These are phyloP conservation scores for Elsinoe fawcettii DNA, from an alignment of 2,329 filamentous ascomycete genomes.

Conservation along the genomic window DNA sequence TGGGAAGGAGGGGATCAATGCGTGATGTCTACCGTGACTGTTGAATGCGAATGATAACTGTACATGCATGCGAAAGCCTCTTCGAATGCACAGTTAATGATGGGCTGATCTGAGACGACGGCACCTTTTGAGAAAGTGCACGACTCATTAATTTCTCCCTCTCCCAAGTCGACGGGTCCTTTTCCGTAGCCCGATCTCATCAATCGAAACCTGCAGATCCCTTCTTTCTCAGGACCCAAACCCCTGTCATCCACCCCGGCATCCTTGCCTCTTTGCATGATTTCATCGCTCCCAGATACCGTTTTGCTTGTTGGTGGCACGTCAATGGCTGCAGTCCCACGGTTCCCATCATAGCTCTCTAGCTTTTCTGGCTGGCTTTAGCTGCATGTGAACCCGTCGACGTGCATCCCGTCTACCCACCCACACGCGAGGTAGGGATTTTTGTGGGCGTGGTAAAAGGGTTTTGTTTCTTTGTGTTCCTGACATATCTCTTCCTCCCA, in stretches of 20 bases:
- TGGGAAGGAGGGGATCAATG: background rate
- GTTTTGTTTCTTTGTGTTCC: slow-evolving; percentile 1
- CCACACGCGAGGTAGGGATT: background rate
- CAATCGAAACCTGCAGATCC: background rate
- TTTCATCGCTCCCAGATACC: slow-evolving; percentile 2
- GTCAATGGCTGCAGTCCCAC: background rate
- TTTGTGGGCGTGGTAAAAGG: background rate
- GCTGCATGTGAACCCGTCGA: background rate
- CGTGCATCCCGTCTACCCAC: background rate
- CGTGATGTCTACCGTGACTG: background rate
- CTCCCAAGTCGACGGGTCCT: background rate
- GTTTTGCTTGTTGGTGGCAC: background rate
- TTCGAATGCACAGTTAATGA: background rate
- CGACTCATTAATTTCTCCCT: background rate
- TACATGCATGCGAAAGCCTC: background rate
- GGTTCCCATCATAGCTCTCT: background rate
- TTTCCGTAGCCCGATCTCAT: background rate
- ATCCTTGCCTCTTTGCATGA: background rate
- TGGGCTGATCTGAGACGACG: no score
- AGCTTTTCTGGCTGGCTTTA: background rate
- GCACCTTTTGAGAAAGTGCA: background rate
- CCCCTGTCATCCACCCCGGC: background rate
- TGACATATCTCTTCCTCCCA: background rate
- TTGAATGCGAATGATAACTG: background rate
- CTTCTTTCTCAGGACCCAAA: background rate